Conservation (phyloP, 2,329 filamentous ascomycete genomes). For the Akanthomyces uredinophilus region DNA sequence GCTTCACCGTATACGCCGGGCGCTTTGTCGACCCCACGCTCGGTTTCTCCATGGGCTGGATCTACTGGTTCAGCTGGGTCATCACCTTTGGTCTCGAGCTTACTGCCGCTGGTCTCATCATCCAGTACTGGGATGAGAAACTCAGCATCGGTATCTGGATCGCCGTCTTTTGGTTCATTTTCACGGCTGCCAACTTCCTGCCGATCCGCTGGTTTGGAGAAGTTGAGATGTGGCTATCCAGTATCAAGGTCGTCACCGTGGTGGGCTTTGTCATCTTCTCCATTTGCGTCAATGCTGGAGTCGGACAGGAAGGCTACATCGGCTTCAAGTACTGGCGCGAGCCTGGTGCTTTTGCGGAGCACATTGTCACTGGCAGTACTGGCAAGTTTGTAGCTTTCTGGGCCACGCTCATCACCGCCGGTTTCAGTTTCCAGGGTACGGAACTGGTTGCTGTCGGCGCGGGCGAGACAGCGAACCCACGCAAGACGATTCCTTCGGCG, state of each 20-base stretch:
- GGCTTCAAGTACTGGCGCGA: conserved; percentile 67
- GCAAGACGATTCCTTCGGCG: conserved; percentile 65
- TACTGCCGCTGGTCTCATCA: conserved; percentile 66
- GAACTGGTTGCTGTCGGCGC: conserved; percentile 76
- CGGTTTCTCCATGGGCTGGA: conserved; percentile 76
- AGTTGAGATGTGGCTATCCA: conserved; percentile 73
- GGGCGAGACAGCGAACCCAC: conserved; percentile 68
- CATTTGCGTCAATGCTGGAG: conserved; percentile 70
- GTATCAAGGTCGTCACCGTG: conserved; percentile 71
- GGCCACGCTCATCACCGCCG: conserved; percentile 62
- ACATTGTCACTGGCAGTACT: conserved; percentile 47
- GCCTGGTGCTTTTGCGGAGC: conserved; percentile 63
- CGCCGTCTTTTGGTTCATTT: conserved; percentile 65
- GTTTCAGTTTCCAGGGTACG: conserved; percentile 67
- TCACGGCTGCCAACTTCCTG: conserved; percentile 64
- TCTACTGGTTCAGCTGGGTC: conserved; percentile 77
- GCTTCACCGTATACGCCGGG: conserved; percentile 70
- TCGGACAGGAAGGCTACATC: conserved; percentile 62
- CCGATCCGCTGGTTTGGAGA: conserved; percentile 71
- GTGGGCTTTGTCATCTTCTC: conserved; percentile 71
- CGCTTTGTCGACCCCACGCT: conserved; percentile 69
- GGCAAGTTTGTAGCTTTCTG: conserved; percentile 66
- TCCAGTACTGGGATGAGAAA: conserved; percentile 64
- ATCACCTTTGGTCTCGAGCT: conserved; percentile 70
- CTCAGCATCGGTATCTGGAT: conserved; percentile 69